Evolutionary conservation across 441 rosid species (phyloP).

Genomic region (Populus trichocarpa): DNA sequence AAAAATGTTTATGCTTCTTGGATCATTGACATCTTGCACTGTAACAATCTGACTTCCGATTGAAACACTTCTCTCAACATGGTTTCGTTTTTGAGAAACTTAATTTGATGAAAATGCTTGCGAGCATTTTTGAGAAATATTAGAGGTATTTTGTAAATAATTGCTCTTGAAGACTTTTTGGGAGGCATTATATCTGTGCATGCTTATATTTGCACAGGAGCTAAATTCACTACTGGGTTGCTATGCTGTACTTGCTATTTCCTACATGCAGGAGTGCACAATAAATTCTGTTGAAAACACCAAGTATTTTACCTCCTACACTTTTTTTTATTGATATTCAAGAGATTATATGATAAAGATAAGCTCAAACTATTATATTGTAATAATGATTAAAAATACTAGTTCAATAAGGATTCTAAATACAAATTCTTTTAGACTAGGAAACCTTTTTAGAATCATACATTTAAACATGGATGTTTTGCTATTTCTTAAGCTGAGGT

Average conservation of each 20-base stretch:
- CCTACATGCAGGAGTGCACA: background rate
- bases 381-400: too few relatives aligned
- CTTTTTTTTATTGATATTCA: too few relatives aligned
- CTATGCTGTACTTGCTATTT: background rate
- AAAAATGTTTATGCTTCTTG: background rate
- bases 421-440: too few relatives aligned
- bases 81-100: background rate
- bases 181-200: too few relatives aligned
- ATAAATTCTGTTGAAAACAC: background rate
- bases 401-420: too few relatives aligned
- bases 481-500: too few relatives aligned
- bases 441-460: too few relatives aligned
- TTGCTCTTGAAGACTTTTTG: background rate
- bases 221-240: background rate
- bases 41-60: background rate
- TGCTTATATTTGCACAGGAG: background rate
- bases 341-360: too few relatives aligned
- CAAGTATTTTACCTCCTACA: too few relatives aligned
- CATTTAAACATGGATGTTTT: too few relatives aligned
- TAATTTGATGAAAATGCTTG: background rate
- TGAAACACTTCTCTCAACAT: constrained; percentile 1
- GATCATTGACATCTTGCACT: background rate
- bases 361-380: too few relatives aligned
- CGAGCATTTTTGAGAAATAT: too few relatives aligned
- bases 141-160: background rate